Evolutionary conservation across 2,329 filamentous ascomycete species (phyloP).

Genomic region (Stachybotrys elegans): DNA sequence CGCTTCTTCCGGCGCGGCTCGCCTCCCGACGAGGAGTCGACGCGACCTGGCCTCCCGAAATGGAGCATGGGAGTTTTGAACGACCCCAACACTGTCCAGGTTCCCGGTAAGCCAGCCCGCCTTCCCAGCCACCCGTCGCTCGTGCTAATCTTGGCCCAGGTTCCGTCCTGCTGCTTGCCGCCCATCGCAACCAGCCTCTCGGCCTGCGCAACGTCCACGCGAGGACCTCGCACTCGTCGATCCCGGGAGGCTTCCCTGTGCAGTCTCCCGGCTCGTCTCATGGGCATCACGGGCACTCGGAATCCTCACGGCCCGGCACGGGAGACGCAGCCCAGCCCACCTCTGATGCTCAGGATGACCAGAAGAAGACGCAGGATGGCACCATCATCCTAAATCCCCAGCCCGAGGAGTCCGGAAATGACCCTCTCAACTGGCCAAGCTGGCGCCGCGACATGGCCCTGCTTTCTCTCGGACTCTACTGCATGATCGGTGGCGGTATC

Average conservation of each 20-base stretch:
- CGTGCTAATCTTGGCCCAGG: slow-evolving; percentile 31
- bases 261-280: too few relatives aligned
- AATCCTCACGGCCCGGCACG: slow-evolving; percentile 8
- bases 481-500: slow-evolving; percentile 88
- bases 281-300: too few relatives aligned
- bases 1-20: too few relatives aligned
- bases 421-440: slow-evolving; percentile 85
- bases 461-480: slow-evolving; percentile 82
- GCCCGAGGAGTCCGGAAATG: slow-evolving; percentile 84
- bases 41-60: slow-evolving; percentile 28
- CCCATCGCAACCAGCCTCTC: slow-evolving; percentile 53
- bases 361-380: slow-evolving; percentile 77
- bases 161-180: slow-evolving; percentile 52
- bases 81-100: slow-evolving; percentile 75
- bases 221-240: slow-evolving; percentile 53
- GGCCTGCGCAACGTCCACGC: slow-evolving; percentile 53
- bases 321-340: too few relatives aligned
- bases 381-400: slow-evolving; percentile 86
- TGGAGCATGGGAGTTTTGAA: slow-evolving; percentile 79
- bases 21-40: too few relatives aligned
- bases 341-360: slow-evolving; percentile 29
- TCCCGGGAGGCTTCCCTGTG: slow-evolving; percentile 40
- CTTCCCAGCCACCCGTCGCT: neutral
- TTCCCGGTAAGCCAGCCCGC: slow-evolving; percentile 59
- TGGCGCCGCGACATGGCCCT: slow-evolving; percentile 78